Conservation (phyloP, 2,329 filamentous ascomycete genomes). For the Colletotrichum tropicale region DNA sequence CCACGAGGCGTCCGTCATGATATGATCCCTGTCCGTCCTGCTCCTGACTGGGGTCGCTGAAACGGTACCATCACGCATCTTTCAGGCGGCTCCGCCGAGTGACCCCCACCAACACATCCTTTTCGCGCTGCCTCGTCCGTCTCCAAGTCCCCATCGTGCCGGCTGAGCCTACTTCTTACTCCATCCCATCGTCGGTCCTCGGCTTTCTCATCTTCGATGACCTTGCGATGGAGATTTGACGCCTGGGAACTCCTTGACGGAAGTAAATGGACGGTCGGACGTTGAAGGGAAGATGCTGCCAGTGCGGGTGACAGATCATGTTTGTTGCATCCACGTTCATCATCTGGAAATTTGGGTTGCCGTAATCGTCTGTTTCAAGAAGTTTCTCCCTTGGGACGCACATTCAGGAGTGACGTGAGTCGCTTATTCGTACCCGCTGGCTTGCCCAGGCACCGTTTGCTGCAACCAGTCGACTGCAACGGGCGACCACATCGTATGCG, state of each 20-base stretch:
- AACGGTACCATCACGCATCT: conserved; percentile 17
- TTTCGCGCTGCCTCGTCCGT: not conserved
- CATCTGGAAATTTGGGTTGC: not conserved
- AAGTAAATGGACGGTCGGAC: not conserved
- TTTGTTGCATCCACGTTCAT: not conserved
- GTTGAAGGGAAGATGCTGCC: not conserved
- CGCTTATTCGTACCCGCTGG: not conserved
- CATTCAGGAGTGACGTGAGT: not conserved
- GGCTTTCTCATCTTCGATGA: conserved; percentile 1
- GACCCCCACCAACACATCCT: not conserved
- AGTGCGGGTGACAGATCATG: not conserved
- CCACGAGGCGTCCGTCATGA: not conserved
- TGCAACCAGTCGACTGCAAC: not conserved
- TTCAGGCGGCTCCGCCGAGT: conserved; percentile 12
- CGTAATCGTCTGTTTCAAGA: conserved; percentile 4
- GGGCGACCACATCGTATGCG: not conserved
- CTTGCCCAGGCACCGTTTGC: not conserved
- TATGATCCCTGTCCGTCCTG: not conserved
- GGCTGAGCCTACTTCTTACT: not conserved
- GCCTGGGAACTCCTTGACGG: not conserved
- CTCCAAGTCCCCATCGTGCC: not conserved
- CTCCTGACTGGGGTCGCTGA: conserved; percentile 13
- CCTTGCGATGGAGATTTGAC: not conserved
- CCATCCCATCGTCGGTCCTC: conserved; percentile 13
- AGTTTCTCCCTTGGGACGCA: not conserved